These are phyloP conservation scores for Penicillium sp. DNA, from an alignment of 2,329 filamentous ascomycete genomes.

Conservation along the genomic window DNA sequence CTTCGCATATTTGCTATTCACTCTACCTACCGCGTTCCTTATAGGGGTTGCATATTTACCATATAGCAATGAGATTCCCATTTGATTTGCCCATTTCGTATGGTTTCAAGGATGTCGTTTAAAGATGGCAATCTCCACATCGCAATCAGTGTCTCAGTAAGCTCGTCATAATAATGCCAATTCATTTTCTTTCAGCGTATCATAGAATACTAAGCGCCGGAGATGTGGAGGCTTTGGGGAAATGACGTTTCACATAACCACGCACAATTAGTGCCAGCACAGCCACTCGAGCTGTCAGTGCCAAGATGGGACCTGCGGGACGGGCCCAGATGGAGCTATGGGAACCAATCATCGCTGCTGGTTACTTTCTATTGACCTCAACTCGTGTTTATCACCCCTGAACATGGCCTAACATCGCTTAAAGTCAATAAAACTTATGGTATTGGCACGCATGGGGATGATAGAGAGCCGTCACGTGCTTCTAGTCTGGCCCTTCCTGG, in stretches of 20 bases:
- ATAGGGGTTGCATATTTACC: neutral
- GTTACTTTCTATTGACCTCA: neutral
- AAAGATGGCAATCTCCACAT: conserved; percentile 1
- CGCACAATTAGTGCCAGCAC: conserved; percentile 1
- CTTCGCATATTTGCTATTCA: conserved; percentile 2
- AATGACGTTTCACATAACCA: conserved; percentile 3
- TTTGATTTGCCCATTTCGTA: neutral
- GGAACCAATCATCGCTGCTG: neutral
- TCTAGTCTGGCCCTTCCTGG: neutral
- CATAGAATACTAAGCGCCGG: neutral
- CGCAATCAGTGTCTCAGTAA: neutral
- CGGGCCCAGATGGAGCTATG: conserved; percentile 1
- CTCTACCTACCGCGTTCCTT: neutral
- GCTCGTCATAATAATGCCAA: neutral
- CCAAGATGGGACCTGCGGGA: conserved; percentile 3
- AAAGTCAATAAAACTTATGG: neutral
- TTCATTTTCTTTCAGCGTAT: neutral
- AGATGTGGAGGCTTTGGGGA: neutral
- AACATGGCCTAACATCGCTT: neutral
- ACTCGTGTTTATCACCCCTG: neutral
- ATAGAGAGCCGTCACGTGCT: neutral
- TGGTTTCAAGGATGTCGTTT: neutral
- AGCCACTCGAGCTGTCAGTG: conserved; percentile 11
- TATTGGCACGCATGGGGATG: neutral
- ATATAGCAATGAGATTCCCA: conserved; percentile 2